Conservation (phyloP, 495 filamentous ascomycete species). For the Aspergillus nidulans region DNA sequence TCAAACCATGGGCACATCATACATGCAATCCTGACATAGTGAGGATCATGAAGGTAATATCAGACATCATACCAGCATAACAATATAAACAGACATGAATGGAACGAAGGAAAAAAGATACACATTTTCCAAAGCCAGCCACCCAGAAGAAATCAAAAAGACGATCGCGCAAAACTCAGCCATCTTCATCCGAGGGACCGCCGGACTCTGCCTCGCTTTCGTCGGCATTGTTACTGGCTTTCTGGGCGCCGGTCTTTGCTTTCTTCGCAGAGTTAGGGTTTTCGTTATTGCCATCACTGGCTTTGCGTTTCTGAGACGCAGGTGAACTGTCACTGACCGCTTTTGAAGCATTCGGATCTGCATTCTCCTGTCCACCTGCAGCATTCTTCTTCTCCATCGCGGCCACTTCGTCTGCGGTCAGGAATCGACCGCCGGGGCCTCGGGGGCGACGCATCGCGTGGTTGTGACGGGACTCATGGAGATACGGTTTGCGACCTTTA, state of each 20-base stretch:
- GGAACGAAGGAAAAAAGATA: slow-evolving; percentile 19
- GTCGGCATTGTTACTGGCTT: slow-evolving; percentile 39
- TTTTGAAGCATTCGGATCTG: slow-evolving; percentile 28
- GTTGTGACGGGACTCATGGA: slow-evolving; percentile 98
- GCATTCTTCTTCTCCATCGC: slow-evolving; percentile 66
- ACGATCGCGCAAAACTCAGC: slow-evolving; percentile 26
- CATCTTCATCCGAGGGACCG: slow-evolving; percentile 45
- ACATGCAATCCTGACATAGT: slow-evolving; percentile 25
- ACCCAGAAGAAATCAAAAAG: slow-evolving; percentile 19
- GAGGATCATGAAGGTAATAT: slow-evolving; percentile 21
- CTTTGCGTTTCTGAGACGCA: slow-evolving; percentile 48
- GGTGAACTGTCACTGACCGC: slow-evolving; percentile 19
- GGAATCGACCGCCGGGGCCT: slow-evolving; percentile 92
- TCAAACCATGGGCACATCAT: slow-evolving; percentile 26
- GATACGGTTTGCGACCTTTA: slow-evolving; percentile 93
- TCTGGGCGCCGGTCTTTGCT: slow-evolving; percentile 31
- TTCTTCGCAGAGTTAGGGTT: slow-evolving; percentile 42
- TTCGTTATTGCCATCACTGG: slow-evolving; percentile 43
- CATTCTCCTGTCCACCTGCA: slow-evolving; percentile 34
- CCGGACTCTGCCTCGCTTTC: slow-evolving; percentile 49
- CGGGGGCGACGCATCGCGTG: slow-evolving; percentile 96
- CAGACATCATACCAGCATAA: slow-evolving; percentile 35
- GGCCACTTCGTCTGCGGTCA: slow-evolving; percentile 96
- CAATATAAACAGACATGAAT: slow-evolving; percentile 38
- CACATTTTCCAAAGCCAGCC: slow-evolving; percentile 11